These are phyloP conservation scores for Chaetomium sp. DNA, from an alignment of 2,329 filamentous ascomycete species.

Conservation along the genomic window DNA sequence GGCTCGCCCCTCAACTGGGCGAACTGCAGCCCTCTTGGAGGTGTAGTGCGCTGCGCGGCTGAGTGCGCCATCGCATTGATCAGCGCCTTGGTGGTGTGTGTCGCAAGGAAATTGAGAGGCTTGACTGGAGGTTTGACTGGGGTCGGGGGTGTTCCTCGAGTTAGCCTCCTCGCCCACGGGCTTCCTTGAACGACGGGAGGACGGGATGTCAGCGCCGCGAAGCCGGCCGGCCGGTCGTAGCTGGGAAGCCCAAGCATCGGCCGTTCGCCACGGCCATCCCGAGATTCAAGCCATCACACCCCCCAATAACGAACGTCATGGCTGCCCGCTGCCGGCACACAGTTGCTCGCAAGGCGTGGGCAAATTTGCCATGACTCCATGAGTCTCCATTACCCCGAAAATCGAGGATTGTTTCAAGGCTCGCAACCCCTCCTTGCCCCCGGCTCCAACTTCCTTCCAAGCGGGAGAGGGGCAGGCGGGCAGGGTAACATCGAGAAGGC, in stretches of 20 bases:
- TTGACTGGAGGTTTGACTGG: slow-evolving; percentile 9
- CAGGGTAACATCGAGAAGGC: background rate
- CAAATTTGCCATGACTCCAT: background rate
- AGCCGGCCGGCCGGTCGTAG: slow-evolving; percentile 6
- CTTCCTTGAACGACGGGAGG: slow-evolving; percentile 11
- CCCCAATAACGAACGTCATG: slow-evolving; percentile 13
- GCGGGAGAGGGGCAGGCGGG: background rate
- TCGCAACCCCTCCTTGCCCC: background rate
- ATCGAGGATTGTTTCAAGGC: slow-evolving; percentile 7
- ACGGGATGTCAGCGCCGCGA: slow-evolving; percentile 16
- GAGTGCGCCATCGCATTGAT: slow-evolving; percentile 17
- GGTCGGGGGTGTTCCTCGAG: slow-evolving; percentile 9
- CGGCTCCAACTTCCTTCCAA: slow-evolving; percentile 1
- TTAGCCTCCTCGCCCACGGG: background rate
- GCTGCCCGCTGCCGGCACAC: slow-evolving; percentile 7
- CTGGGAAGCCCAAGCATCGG: background rate
- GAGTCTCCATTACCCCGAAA: background rate
- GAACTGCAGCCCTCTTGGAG: slow-evolving; percentile 1
- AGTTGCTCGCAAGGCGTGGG: background rate
- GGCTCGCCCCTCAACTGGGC: slow-evolving; percentile 1
- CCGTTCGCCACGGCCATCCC: background rate
- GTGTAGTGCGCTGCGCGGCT: slow-evolving; percentile 1
- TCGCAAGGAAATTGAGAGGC: slow-evolving; percentile 12
- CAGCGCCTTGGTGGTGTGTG: slow-evolving; percentile 9
- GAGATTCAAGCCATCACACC: slow-evolving; percentile 7